Base-by-base conservation (phyloP, 305 asterid species). In the Fraxinus baroniana region DNA sequence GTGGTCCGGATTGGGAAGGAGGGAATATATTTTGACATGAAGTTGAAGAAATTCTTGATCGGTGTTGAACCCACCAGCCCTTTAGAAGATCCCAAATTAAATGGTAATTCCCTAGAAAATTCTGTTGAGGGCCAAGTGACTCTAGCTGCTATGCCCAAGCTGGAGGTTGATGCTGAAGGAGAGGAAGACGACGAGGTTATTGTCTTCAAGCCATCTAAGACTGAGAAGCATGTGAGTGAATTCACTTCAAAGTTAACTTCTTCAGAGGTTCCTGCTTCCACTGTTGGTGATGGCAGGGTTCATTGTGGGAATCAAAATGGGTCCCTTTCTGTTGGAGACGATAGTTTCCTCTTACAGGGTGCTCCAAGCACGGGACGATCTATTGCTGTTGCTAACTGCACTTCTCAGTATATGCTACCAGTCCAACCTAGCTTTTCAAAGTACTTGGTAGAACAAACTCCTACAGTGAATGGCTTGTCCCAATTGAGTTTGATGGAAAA, bases 101-200 rank as follows among this genome's bases (percentile, higher is more conserved):
- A 60, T 81, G 89, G 72, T 26, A 26, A 72, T 80, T 83, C 82
- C 49, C 77, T 39, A 13, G 92, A 87, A 73, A 83, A 77, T 52
- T 81, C 86, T 32, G 83, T 80, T 41, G 85, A 83, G 49, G 88
- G 77, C 71, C 85, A 83, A 77, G 30, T 83, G 78, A 30, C 76
- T 81, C 39, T 81, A 52, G 84, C 57, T 83, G 83, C 81, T 73
- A 77, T 82, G 71, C 76, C 89, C 74, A 88, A 88, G 84, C 70
- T 83, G 20, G 87, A 84, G 76, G 84, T 79, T 64, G 85, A 71
- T 26, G 66, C 84, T 66, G 97, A 90, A 72, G 89, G 79, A 55
- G 97, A 95, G 79, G 98, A 94, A 68, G 99, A 95, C 81, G 99
- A 94, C 9, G 98, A 95, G 88, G 99, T 93, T 83, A 95, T 95